Conservation (phyloP, 345 rosid genomes). For the Gossypium turneri region DNA sequence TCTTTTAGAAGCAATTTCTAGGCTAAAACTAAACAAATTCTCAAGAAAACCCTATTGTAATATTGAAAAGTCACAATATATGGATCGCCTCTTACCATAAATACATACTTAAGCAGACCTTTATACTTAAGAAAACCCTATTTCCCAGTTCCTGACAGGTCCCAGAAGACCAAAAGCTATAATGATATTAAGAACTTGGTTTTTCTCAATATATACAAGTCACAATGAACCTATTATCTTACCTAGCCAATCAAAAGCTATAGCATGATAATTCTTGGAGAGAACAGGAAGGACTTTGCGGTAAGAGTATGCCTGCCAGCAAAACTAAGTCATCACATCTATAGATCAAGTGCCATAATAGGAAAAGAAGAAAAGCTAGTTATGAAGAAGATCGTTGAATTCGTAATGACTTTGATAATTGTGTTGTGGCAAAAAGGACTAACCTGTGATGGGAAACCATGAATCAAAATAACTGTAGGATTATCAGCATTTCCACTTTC, state of each 20-base stretch:
- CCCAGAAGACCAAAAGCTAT: background rate
- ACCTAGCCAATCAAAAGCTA: constrained; percentile 95
- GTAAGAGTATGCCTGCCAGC: constrained; percentile 77
- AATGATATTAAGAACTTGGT: background rate
- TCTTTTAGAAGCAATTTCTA: background rate
- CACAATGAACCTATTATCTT: constrained; percentile 11
- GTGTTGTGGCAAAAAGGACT: constrained; percentile 10
- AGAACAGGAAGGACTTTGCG: constrained; percentile 73
- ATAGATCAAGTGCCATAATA: background rate
- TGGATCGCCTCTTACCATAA: background rate
- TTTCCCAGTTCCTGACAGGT: background rate
- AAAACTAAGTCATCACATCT: background rate
- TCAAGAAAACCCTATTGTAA: background rate
- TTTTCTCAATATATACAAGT: background rate
- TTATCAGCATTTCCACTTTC: constrained; percentile 62
- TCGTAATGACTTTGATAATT: background rate
- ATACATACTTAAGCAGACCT: background rate
- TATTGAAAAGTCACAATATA: background rate
- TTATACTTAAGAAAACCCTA: background rate
- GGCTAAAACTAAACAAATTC: constrained; percentile 2
- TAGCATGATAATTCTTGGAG: constrained; percentile 65
- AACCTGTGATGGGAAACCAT: constrained; percentile 95
- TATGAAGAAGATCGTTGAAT: background rate
- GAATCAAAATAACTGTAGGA: constrained; percentile 65
- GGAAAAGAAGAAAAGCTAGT: background rate